Percentiles rank a stretch among this genome's conserved stretches.
These are phyloP conservation scores for Rubia tinctorum DNA, from an alignment of 305 asterid genomes.

Conservation along the genomic window DNA sequence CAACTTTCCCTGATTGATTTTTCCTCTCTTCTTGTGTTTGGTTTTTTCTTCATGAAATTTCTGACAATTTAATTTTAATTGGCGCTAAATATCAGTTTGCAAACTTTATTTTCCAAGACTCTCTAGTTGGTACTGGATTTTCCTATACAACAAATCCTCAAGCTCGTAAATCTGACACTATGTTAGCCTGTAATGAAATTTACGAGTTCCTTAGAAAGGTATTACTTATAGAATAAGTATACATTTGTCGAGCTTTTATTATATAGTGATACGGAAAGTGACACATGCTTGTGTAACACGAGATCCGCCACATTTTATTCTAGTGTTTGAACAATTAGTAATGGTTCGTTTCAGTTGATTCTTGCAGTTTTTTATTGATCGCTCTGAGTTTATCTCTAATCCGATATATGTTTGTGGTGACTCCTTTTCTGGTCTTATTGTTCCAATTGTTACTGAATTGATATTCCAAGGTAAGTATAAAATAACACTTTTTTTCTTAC, in stretches of 20 bases:
- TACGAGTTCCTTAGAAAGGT: slow-evolving; percentile 25
- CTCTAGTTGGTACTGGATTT: slow-evolving; percentile 39
- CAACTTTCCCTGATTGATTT: slow-evolving; percentile 21
- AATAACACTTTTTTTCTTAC: not conserved
- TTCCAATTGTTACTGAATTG: slow-evolving; percentile 17
- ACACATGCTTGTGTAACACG: too few species aligned
- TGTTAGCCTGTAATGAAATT: slow-evolving; percentile 10
- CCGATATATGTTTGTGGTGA: slow-evolving; percentile 21
- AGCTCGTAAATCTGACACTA: slow-evolving; percentile 18
- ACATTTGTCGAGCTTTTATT: not conserved
- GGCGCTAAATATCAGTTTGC: slow-evolving; percentile 17
- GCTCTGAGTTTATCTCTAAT: slow-evolving; percentile 15
- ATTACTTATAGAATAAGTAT: not conserved
- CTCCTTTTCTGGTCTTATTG: slow-evolving; percentile 19
- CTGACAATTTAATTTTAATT: not conserved
- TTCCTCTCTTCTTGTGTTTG: not conserved
- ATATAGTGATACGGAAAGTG: too few species aligned
- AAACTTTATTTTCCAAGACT: slow-evolving; percentile 32
- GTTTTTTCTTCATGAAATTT: too few species aligned
- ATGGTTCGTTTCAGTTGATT: not conserved
- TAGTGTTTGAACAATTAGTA: too few species aligned
- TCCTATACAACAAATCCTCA: slow-evolving; percentile 28
- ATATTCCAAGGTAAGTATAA: slow-evolving; percentile 12
- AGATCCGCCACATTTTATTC: too few species aligned
- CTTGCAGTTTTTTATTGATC: slow-evolving; percentile 19